Conservation (phyloP, 257 asterid species). For the Plectranthus barbatus region DNA sequence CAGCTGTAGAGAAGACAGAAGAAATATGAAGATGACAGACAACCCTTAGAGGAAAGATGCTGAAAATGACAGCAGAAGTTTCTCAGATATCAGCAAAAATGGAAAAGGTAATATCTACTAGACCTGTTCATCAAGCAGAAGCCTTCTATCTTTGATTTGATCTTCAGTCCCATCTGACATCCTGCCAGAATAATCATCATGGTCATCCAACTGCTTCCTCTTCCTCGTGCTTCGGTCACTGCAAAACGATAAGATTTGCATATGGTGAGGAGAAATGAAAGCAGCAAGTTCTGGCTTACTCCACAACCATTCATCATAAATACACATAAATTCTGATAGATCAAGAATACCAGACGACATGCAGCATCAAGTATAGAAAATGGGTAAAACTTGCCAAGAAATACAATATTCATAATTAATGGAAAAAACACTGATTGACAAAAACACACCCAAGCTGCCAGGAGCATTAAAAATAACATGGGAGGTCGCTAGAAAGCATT, state of each 20-base stretch:
- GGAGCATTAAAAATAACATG: neutral
- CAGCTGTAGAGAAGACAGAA: constrained; percentile 41
- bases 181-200: constrained; percentile 57
- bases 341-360: neutral
- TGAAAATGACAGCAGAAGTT: neutral
- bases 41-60: neutral
- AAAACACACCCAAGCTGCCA: neutral
- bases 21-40: constrained; percentile 5
- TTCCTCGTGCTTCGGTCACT: constrained; percentile 44
- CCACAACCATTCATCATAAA: neutral
- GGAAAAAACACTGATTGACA: neutral
- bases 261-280: constrained; percentile 9
- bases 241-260: constrained; percentile 17
- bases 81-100: neutral
- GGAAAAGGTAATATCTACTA: constrained; percentile 5
- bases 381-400: neutral
- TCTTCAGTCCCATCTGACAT: constrained; percentile 50
- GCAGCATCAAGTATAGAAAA: neutral
- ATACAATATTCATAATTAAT: neutral
- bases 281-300: neutral
- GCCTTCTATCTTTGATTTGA: constrained; percentile 42
- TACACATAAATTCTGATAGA: neutral
- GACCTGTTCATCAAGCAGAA: constrained; percentile 45
- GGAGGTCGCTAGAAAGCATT: neutral
- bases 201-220: constrained; percentile 55